A percentile compares a stretch with the other conserved stretches of the same genome.
These are phyloP conservation scores for Naegleria gruberi DNA, from an alignment of 208 protist species.

Conservation along the genomic window DNA sequence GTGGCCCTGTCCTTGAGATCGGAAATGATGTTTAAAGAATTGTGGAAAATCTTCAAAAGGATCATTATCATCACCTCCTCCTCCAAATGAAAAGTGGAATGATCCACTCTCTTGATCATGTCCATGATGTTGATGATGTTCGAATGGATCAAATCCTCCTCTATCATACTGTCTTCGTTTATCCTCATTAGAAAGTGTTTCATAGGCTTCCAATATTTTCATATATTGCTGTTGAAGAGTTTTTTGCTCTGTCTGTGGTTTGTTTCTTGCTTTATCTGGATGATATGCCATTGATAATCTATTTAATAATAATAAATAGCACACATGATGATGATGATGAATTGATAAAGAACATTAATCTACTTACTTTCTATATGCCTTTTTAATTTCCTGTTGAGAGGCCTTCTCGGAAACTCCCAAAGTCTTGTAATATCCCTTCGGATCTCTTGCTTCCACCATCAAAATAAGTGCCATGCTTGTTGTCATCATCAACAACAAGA, in stretches of 20 bases:
- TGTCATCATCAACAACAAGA: too few species aligned
- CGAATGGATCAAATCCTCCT: background rate
- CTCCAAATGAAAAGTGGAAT: background rate
- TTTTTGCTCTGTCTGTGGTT: conserved; percentile 52
- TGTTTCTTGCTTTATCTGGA: conserved; percentile 32
- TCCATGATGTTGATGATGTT: background rate
- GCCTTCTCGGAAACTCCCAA: background rate
- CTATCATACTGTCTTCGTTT: background rate
- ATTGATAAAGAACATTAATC: background rate
- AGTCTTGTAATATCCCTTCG: background rate
- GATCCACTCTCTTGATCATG: background rate
- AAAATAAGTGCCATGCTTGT: too few species aligned
- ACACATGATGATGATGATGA: background rate
- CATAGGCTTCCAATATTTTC: conserved; percentile 90
- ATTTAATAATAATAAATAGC: too few species aligned
- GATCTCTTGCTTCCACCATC: background rate
- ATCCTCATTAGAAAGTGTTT: conserved; percentile 78
- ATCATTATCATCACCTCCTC: too few species aligned
- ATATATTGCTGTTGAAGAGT: conserved; percentile 68
- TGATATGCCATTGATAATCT: conserved; percentile 1
- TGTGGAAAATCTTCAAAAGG: background rate
- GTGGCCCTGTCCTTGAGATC: background rate
- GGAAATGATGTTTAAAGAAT: background rate
- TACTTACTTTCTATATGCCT: background rate
- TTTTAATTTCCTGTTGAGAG: background rate